A percentile compares a stretch with the other conserved stretches of the same genome.
These are phyloP conservation scores for Pleurotus giganteus DNA, from an alignment of 768 basidiomycete species.

Conservation along the genomic window DNA sequence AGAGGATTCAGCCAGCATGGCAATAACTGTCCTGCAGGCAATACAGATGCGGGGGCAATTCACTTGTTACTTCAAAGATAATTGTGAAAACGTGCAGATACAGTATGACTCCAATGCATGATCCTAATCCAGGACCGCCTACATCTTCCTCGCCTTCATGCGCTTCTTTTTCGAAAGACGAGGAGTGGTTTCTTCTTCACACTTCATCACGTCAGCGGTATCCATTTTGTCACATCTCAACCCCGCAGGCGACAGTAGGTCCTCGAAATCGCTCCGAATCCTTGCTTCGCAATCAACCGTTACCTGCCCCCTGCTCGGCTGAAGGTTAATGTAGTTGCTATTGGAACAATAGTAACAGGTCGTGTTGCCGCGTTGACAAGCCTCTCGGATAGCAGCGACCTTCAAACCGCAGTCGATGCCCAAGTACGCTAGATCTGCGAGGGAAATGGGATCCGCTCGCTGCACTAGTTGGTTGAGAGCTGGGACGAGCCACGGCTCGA, in stretches of 20 bases:
- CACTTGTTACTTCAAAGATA: too few relatives aligned
- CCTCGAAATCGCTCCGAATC: neutral
- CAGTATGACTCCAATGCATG: too few relatives aligned
- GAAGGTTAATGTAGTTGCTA: neutral
- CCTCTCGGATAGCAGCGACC: conserved; percentile 20
- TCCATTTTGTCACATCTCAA: neutral
- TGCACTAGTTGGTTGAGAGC: neutral
- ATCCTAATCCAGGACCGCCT: too few relatives aligned
- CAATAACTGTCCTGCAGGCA: too few relatives aligned
- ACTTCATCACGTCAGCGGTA: neutral
- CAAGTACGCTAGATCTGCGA: conserved; percentile 19
- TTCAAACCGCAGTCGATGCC: conserved; percentile 20
- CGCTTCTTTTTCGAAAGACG: too few relatives aligned
- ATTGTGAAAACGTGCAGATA: too few relatives aligned
- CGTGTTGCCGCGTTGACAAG: neutral
- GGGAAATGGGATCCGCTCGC: conserved; percentile 15
- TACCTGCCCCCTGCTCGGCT: neutral
- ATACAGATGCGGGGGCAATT: too few relatives aligned
- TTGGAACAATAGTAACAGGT: neutral
- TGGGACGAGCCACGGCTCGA: conserved; percentile 5
- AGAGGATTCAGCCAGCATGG: too few relatives aligned
- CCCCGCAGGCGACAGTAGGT: neutral
- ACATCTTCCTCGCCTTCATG: too few relatives aligned
- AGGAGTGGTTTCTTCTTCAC: neutral
- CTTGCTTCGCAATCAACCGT: neutral